These are phyloP conservation scores for Huntiella savannae DNA, from an alignment of 2,329 filamentous ascomycete genomes.

Conservation along the genomic window DNA sequence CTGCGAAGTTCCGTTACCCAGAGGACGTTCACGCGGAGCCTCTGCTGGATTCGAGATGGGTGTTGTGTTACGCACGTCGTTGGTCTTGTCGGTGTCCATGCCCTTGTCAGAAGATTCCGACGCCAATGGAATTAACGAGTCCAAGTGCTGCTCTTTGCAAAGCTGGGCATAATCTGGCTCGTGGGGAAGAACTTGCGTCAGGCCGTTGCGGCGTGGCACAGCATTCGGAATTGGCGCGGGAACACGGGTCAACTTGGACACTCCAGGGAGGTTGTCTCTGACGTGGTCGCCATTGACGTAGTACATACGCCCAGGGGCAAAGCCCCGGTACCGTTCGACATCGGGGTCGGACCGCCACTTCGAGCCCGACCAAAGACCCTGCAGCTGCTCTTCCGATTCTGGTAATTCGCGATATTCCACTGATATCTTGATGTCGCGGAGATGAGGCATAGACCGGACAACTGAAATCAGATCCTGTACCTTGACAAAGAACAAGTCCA, in stretches of 20 bases:
- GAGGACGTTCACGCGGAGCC: not conserved
- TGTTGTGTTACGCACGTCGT: not conserved
- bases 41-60: not conserved
- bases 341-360: slow-evolving; percentile 44
- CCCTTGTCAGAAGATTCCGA: not conserved
- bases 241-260: slow-evolving; percentile 28
- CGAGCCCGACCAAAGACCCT: slow-evolving; percentile 23
- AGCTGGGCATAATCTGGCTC: slow-evolving; percentile 38
- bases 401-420: slow-evolving; percentile 41
- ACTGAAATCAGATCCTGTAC: slow-evolving; percentile 43
- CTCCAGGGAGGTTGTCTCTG: slow-evolving; percentile 29
- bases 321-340: slow-evolving; percentile 29
- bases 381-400: slow-evolving; percentile 27
- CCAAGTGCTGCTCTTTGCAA: slow-evolving; percentile 37
- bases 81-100: not conserved
- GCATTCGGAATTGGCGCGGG: slow-evolving; percentile 33
- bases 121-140: slow-evolving; percentile 26
- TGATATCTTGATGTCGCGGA: slow-evolving; percentile 34
- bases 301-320: slow-evolving; percentile 37
- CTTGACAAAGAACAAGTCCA: slow-evolving; percentile 50
- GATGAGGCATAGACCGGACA: slow-evolving; percentile 37
- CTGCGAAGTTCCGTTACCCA: not conserved
- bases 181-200: slow-evolving; percentile 32
- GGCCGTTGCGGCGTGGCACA: slow-evolving; percentile 31
- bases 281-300: slow-evolving; percentile 37